Evolutionary conservation across 257 asterid species (phyloP).

Genomic region (Nemophila menziesii): DNA sequence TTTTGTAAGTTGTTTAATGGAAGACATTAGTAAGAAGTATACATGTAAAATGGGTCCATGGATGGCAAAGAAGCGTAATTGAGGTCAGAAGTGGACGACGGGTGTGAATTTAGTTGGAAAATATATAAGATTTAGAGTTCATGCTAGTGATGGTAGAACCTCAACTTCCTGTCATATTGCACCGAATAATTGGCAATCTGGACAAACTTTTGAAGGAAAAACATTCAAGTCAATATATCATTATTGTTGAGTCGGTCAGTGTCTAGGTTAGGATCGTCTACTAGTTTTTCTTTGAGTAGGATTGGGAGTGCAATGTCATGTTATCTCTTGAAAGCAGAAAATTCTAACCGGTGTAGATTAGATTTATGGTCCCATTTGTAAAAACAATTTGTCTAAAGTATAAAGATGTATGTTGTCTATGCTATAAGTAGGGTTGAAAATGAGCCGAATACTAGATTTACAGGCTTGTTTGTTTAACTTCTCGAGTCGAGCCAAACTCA

Average conservation of each 20-base stretch:
- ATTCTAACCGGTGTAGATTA: no score
- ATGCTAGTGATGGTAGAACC: constrained; percentile 40
- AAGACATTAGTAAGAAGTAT: constrained; percentile 20
- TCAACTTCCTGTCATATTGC: constrained; percentile 37
- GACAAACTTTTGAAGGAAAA: constrained; percentile 54
- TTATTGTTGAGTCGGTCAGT: not conserved
- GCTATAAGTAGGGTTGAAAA: no score
- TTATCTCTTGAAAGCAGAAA: no score
- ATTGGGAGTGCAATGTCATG: no score
- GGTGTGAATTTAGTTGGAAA: constrained; percentile 1
- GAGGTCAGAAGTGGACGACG: constrained; percentile 36
- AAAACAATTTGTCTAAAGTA: no score
- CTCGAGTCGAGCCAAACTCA: no score
- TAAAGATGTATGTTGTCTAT: no score
- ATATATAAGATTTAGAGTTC: constrained; percentile 51
- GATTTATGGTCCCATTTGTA: no score
- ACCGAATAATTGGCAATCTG: constrained; percentile 48
- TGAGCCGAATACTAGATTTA: no score
- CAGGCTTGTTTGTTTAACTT: no score
- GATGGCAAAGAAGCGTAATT: constrained; percentile 19
- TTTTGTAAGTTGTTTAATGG: no score
- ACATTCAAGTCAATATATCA: not conserved
- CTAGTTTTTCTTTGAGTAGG: not conserved
- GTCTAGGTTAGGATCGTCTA: no score
- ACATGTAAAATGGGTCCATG: constrained; percentile 23